Base-by-base conservation (phyloP, 352 stramenopile genomes). In the Pythium plurisporium region DNA sequence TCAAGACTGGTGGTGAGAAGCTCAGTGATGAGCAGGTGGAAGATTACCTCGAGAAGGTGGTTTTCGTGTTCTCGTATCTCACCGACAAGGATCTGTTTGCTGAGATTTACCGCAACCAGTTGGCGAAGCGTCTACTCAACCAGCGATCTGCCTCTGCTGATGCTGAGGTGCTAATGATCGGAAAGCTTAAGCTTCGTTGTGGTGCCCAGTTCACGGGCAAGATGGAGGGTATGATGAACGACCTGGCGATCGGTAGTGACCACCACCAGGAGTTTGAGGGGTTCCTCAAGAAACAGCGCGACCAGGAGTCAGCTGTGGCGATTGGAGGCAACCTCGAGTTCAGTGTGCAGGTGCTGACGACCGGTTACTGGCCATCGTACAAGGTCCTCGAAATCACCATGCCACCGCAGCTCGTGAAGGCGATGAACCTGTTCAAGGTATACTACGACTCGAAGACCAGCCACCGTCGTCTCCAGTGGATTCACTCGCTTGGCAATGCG, bases 201-300 rank as follows among this genome's bases (percentile, higher is more conserved):
- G 97, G 97, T 65, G 96, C 96, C 11, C 97, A 99, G 73, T 99
- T 99, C 68, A 99, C 97, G 25, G 96, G 93, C 30, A 96, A 97
- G 76, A 99, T 99, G 97, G 97, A 99, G 74, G 97, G 97, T 62
- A 99, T 99, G 97, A 90, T 99, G 71, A 98, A 98, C 69, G 97
- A 99, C 68, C 65, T 99, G 60, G 88, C 94, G 17, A 98, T 99
- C 38, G 96, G 96, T 36, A 96, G 78, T 55, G 96, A 99, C 50
- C 95, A 99, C 69, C 94, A 98, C 62, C 85, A 93, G 42, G 94
- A 98, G 57, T 99, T 99, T 69, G 94, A 98, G 34, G 68, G 70
- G 2, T 91, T 97, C 55, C 77, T 98, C 56, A 94, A 90, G 60
- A 90, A 86, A 50, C 78, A 93, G 27, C 76, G 81, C 53, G 74